These are phyloP conservation scores for Barnettozyma salicaria DNA, from an alignment of 805 yeast species.

Conservation along the genomic window DNA sequence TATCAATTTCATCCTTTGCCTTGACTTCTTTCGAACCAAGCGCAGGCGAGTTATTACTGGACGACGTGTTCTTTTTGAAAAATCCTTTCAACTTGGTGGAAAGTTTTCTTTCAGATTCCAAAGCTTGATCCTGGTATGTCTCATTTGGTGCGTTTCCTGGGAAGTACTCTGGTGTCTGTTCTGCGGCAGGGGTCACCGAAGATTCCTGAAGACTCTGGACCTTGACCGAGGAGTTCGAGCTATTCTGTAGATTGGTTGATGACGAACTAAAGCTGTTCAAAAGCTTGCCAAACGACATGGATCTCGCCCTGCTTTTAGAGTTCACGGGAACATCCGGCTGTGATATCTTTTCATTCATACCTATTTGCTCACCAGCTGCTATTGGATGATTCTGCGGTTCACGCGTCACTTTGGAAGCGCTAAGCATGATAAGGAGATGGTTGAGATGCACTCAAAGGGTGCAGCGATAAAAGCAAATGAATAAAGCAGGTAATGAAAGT, in stretches of 20 bases:
- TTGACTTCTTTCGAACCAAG: conserved; percentile 8
- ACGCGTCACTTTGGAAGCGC: no score
- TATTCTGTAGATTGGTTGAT: background rate
- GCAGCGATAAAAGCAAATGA: no score
- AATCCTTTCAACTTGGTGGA: conserved; percentile 21
- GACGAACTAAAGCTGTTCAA: conserved; percentile 32
- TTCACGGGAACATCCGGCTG: no score
- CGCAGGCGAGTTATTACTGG: conserved; percentile 16
- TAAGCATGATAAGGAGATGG: no score
- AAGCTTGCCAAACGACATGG: conserved; percentile 36
- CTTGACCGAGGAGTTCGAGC: background rate
- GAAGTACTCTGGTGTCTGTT: conserved; percentile 8
- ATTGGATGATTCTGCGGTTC: no score
- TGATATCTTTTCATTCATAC: no score
- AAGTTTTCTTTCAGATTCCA: conserved; percentile 14
- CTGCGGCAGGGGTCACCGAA: conserved; percentile 9
- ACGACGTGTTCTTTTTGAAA: conserved; percentile 20
- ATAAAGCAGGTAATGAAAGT: no score
- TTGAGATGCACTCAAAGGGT: no score
- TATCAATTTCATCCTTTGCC: background rate
- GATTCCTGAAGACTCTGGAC: conserved; percentile 10
- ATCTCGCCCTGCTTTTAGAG: conserved; percentile 22
- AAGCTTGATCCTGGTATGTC: no score
- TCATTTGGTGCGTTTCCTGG: conserved; percentile 5
- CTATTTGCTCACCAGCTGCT: background rate